A percentile compares a stretch with the other conserved stretches of the same genome.
Conservation (phyloP, 2,329 filamentous ascomycete genomes). For the Diaporthe sp. region DNA sequence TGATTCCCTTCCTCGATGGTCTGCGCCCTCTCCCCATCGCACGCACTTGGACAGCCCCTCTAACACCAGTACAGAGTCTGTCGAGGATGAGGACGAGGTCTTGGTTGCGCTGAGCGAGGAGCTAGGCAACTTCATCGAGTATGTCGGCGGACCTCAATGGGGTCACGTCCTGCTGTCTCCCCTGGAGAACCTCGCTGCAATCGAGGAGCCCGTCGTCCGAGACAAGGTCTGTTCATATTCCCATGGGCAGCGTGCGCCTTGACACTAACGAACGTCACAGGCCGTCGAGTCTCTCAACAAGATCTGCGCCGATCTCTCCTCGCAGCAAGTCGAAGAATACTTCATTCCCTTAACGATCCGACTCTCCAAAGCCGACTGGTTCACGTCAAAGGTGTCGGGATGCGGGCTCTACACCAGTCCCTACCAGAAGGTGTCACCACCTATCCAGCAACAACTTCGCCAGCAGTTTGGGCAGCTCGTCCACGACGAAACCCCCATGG, state of each 20-base stretch:
- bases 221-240: slow-evolving; percentile 82
- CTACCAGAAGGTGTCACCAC: slow-evolving; percentile 89
- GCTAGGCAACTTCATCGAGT: slow-evolving; percentile 96
- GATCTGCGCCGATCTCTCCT: slow-evolving; percentile 92
- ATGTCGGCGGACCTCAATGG: slow-evolving; percentile 93
- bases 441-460: slow-evolving; percentile 91
- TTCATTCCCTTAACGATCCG: slow-evolving; percentile 96
- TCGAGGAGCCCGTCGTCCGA: slow-evolving; percentile 96
- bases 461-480: slow-evolving; percentile 94
- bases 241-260: slow-evolving; percentile 27
- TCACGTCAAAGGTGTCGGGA: slow-evolving; percentile 98
- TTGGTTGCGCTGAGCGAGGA: slow-evolving; percentile 97
- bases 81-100: slow-evolving; percentile 99
- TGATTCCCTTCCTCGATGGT: slow-evolving; percentile 99
- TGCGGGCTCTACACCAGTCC: slow-evolving; percentile 95
- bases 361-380: slow-evolving; percentile 99
- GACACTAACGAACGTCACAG: slow-evolving; percentile 60
- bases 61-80: slow-evolving; percentile 78
- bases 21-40: slow-evolving; percentile 57
- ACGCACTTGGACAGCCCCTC: slow-evolving; percentile 37
- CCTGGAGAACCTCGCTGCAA: slow-evolving; percentile 96
- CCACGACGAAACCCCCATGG: slow-evolving; percentile 99
- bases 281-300: slow-evolving; percentile 99
- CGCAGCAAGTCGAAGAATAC: slow-evolving; percentile 94
- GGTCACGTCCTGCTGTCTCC: slow-evolving; percentile 97